Base-by-base conservation (phyloP, 768 basidiomycete genomes). In the Phanerodontia chrysosporium region DNA sequence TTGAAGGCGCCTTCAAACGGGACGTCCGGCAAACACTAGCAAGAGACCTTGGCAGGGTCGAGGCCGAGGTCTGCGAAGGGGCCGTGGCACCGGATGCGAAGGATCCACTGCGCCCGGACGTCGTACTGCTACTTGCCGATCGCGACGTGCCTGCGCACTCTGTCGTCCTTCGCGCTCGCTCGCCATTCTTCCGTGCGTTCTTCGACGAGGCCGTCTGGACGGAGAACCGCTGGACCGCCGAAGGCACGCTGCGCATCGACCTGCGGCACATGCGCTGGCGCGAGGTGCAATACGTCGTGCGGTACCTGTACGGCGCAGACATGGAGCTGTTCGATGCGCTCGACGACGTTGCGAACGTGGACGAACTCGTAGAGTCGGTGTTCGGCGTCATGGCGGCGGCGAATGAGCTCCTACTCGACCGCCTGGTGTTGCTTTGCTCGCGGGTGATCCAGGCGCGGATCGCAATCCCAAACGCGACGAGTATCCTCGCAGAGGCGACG, bases 191-290 rank as follows among this genome's bases (percentile, higher is more conserved):
- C 68, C 75, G 84, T 10, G 82, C 82, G 30, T 88, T 99, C 73
- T 94, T 96, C 69, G 84, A 84, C 44, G 86, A 94, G 64, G 74
- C 77, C 16, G 90, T 84, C 32, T 99, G 97, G 95, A 91, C 90
- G 13, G 66, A 56, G 25, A 76, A 78, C 36, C 79, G 94, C 28
- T 82, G 85, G 78, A 60, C 70, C 55, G 18, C 68, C 65, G 67
- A 75, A 6, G 89, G 86, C 1, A 73, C 78, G 12, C 65, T 96
- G 8, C 70, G 72, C n/a, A 72, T 98, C 45, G 73, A 91, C 64
- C 75, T 98, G 76, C 70, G 69, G 58, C 94, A 97, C 71, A 65
- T 93, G 59, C 73, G 75, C 27, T 92, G 87, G 86, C 78, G 81
- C 56, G 80, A 83, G 5, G 89, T 95, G 86, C 75, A 79, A 44